These are phyloP conservation scores for Boletus eberwhitei DNA, from an alignment of 768 basidiomycete genomes.

Conservation along the genomic window DNA sequence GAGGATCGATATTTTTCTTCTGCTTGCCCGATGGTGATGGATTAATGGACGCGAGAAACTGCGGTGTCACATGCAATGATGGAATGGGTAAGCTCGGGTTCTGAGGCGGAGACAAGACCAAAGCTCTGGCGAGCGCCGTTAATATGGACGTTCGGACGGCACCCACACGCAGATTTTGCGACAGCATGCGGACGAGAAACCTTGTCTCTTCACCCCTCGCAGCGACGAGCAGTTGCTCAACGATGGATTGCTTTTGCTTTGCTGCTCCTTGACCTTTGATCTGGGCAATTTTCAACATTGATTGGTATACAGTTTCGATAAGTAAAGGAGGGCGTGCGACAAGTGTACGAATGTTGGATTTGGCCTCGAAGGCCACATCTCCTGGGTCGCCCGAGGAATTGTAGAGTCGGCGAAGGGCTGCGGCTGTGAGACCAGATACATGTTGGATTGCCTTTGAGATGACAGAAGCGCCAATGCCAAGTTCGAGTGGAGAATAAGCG, in stretches of 20 bases:
- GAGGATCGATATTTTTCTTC: constrained; percentile 30
- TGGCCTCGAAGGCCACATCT: constrained; percentile 84
- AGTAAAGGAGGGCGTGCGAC: constrained; percentile 67
- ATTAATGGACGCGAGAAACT: constrained; percentile 18
- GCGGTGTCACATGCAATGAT: constrained; percentile 26
- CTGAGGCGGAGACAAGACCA: constrained; percentile 55
- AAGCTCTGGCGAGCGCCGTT: constrained; percentile 74
- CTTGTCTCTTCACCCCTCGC: constrained; percentile 87
- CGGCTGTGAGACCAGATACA: constrained; percentile 60
- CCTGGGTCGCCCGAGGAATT: constrained; percentile 79
- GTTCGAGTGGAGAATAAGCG: constrained; percentile 66
- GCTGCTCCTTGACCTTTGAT: constrained; percentile 75
- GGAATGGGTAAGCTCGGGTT: constrained; percentile 25
- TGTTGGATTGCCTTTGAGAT: constrained; percentile 70
- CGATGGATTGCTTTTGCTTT: constrained; percentile 71
- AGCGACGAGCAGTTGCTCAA: constrained; percentile 78
- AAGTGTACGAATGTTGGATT: constrained; percentile 69
- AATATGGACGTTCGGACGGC: constrained; percentile 83
- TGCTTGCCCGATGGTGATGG: constrained; percentile 20
- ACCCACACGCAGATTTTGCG: constrained; percentile 78
- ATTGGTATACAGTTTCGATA: constrained; percentile 62
- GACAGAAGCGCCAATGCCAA: constrained; percentile 65
- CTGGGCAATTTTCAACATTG: constrained; percentile 61
- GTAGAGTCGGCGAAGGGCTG: constrained; percentile 62
- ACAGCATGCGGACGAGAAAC: constrained; percentile 73